Percentiles rank a stretch among this genome's conserved stretches.
Evolutionary conservation across 257 asterid genomes (phyloP).

Genomic region (Penstemon newberryi): DNA sequence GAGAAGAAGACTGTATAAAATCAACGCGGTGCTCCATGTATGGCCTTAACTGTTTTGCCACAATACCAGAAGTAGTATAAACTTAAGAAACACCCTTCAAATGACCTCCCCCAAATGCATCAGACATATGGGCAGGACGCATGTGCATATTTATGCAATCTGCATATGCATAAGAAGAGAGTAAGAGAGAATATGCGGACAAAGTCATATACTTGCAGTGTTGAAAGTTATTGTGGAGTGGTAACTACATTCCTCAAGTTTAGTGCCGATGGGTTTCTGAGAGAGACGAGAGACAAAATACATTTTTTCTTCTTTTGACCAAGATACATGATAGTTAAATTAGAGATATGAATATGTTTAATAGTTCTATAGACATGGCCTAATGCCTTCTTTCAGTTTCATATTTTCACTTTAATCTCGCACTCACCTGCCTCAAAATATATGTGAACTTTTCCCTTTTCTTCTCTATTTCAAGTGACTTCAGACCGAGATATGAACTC

Average conservation of each 20-base stretch:
- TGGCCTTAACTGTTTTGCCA: not conserved
- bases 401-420: slow-evolving; percentile 3
- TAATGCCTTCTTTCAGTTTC: slow-evolving; percentile 8
- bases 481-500: slow-evolving; percentile 2
- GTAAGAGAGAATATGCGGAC: not conserved
- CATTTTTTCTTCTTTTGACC: slow-evolving; percentile 6
- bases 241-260: slow-evolving; percentile 18
- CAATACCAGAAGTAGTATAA: not conserved
- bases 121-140: not conserved
- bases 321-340: slow-evolving; percentile 1
- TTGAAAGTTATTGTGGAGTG: not conserved
- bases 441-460: not conserved
- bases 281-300: slow-evolving; percentile 1
- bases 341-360: not conserved
- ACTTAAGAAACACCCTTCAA: not conserved
- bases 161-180: not conserved
- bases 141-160: not conserved
- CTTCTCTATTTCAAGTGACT: not conserved
- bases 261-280: slow-evolving; percentile 3
- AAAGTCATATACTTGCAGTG: too few species aligned
- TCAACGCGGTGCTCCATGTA: not conserved
- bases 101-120: not conserved
- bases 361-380: not conserved
- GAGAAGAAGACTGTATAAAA: not conserved
- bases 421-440: not conserved